Percentiles rank a stretch among this genome's conserved stretches.
phyloP scores from a whole-genome alignment of 192 early-diverging fungal genomes.

The Podila horticola region DNA sequence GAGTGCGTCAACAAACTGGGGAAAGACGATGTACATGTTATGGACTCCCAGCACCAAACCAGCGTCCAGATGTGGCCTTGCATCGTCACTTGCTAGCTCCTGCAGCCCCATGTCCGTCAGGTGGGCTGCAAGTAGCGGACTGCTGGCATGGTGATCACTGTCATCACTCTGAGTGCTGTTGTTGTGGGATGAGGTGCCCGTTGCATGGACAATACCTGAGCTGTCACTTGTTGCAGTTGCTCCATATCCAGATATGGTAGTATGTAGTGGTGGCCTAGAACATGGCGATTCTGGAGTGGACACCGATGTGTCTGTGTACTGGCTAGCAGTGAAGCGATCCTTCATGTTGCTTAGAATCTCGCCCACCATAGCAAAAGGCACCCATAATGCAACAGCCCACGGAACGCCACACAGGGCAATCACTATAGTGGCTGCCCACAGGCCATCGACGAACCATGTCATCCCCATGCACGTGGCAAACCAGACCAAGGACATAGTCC shows the following conservation, averaged over 20 bases:
- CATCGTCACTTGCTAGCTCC: too few species aligned
- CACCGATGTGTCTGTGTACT: background rate
- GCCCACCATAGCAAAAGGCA: conserved; percentile 93
- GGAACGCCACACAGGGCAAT: conserved; percentile 82
- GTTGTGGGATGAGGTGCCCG: background rate
- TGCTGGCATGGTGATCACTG: background rate
- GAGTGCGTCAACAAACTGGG: conserved; percentile 90
- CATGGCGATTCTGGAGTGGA: too few species aligned
- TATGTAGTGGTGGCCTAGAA: too few species aligned
- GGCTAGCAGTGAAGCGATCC: conserved; percentile 17
- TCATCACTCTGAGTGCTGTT: background rate
- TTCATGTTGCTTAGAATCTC: conserved; percentile 70
- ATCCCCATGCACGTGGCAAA: conserved; percentile 74
- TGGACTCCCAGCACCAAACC: conserved; percentile 91
- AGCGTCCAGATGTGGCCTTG: conserved; percentile 46
- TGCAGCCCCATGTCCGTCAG: too few species aligned
- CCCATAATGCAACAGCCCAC: conserved; percentile 93
- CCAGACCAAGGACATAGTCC: conserved; percentile 75
- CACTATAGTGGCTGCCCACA: conserved; percentile 70
- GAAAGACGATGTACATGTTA: conserved; percentile 95
- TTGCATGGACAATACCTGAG: background rate
- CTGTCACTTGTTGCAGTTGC: too few species aligned
- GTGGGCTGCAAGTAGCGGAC: too few species aligned
- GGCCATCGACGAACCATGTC: conserved; percentile 69
- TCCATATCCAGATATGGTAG: too few species aligned